Base-by-base conservation (phyloP, 73 alveolate species). In the Blepharisma japonicum region DNA sequence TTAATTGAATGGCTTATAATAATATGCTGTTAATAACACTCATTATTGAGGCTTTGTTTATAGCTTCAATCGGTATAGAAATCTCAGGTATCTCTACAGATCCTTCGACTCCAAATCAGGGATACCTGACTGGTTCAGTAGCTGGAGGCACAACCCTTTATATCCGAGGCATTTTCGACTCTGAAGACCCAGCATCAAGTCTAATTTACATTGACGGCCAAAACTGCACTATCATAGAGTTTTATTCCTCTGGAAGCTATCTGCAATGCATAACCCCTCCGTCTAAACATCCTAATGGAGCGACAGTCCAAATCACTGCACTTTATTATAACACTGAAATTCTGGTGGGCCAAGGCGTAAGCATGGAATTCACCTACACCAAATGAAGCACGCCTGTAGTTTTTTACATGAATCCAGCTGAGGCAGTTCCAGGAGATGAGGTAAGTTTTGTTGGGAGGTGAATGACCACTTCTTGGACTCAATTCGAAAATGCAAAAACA, bases 371-470 rank as follows among this genome's bases (percentile, higher is more conserved):
- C 42, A 32, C 42, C 42, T 3, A 32, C 5, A 18, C 74, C 0
- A 8, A 14, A 20, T n/a, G 5, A 1, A 9, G 23, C 4, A 61
- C 74, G 4, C 74, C 74, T 1, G 23, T 61, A 0, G 5, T 61
- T 1, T 61, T 18, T 25, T 18, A 61, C 74, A 61, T 61, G 38
- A 61, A 61, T 61, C 74, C 48, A 2, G 23, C 39, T 5, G 74
- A 61, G 5, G 74, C 48, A 8, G 14, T n/a, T 61, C 74, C 74
- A 14, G 74, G 74, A 20, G 74, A 61, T 5, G 2, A 61, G 46
- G 4, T 61, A 11, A 25, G 49, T 39, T 61, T 61, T 25, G 74
- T 61, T 14, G 74, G 74, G 39, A 14, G 74, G 23, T 61, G 48
- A 48, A 39, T n/a, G 74, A 61, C 74, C 0, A 61, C 38, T 25